Evolutionary conservation across 2,329 filamentous ascomycete species (phyloP).

Genomic region (Cadophora luteo-olivacea): DNA sequence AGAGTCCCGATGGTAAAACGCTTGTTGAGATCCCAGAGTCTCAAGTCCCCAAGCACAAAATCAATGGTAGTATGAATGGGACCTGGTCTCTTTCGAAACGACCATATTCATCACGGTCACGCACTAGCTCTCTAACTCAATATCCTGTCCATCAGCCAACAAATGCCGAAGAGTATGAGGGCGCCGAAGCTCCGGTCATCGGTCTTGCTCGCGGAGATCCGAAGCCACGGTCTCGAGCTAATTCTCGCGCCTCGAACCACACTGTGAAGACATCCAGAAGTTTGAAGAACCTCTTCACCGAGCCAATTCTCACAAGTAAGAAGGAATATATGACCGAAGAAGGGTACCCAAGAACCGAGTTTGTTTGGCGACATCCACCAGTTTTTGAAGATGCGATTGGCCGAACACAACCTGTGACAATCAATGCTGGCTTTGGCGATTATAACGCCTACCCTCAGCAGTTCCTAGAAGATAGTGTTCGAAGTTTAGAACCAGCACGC

Average conservation of each 20-base stretch:
- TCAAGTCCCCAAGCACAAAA: constrained; percentile 45
- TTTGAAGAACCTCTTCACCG: constrained; percentile 7
- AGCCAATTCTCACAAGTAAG: constrained; percentile 37
- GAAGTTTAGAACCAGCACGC: constrained; percentile 2
- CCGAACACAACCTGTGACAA: constrained; percentile 31
- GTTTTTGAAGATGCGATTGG: constrained; percentile 33
- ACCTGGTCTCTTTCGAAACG: constrained; percentile 28
- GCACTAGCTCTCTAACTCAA: background rate
- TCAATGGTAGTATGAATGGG: constrained; percentile 20
- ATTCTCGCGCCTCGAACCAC: constrained; percentile 18
- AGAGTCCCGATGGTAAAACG: constrained; percentile 47
- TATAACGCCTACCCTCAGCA: background rate
- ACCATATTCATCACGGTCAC: background rate
- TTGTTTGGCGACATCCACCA: constrained; percentile 41
- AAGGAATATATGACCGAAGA: constrained; percentile 37
- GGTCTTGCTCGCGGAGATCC: constrained; percentile 27
- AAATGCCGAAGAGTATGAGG: constrained; percentile 18
- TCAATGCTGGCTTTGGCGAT: constrained; percentile 29
- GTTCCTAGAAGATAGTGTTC: constrained; percentile 24
- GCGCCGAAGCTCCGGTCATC: constrained; percentile 30
- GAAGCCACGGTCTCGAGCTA: constrained; percentile 13
- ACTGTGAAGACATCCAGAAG: background rate
- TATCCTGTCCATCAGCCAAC: background rate
- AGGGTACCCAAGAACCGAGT: constrained; percentile 38
- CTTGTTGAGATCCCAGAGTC: constrained; percentile 54